Conservation (phyloP, 2,329 filamentous ascomycete genomes). For the Ophiosphaerella herpotricha region DNA sequence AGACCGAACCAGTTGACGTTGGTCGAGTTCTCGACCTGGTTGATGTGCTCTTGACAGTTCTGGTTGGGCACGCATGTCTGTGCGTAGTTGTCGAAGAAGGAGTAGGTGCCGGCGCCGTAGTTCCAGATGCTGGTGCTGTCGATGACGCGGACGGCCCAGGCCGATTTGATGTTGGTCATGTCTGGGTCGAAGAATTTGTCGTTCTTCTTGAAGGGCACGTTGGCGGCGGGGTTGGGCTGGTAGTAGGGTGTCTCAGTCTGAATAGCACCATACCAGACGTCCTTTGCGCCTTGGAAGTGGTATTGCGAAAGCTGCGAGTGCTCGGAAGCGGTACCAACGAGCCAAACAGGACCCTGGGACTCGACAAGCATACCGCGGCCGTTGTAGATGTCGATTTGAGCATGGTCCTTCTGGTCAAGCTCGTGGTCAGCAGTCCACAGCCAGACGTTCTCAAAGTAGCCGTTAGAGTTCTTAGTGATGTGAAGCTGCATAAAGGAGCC, state of each 20-base stretch:
- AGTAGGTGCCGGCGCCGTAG: constrained; percentile 59
- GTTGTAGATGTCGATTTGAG: constrained; percentile 83
- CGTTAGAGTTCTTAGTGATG: constrained; percentile 60
- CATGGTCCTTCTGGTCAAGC: constrained; percentile 73
- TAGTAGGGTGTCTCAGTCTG: constrained; percentile 76
- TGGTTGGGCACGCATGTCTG: constrained; percentile 54
- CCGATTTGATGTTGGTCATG: constrained; percentile 48
- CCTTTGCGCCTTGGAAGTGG: constrained; percentile 63
- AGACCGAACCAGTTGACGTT: constrained; percentile 55
- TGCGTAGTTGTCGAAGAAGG: constrained; percentile 63
- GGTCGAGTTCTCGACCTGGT: constrained; percentile 48
- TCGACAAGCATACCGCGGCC: constrained; percentile 84
- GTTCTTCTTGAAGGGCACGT: constrained; percentile 60
- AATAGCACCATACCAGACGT: constrained; percentile 67
- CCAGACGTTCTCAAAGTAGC: constrained; percentile 88
- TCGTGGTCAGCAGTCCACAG: constrained; percentile 92
- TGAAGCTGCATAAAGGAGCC: constrained; percentile 71
- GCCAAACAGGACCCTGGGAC: constrained; percentile 75
- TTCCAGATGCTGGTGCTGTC: constrained; percentile 49
- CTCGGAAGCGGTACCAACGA: constrained; percentile 69
- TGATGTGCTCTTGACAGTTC: constrained; percentile 59
- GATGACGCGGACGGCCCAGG: constrained; percentile 53
- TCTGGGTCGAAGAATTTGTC: constrained; percentile 50
- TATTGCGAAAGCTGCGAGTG: constrained; percentile 74
- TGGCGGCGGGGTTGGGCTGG: constrained; percentile 66